A percentile compares a stretch with the other conserved stretches of the same genome.
These are phyloP conservation scores for Leishmania mexicana DNA, from an alignment of 208 protist species.

Conservation along the genomic window DNA sequence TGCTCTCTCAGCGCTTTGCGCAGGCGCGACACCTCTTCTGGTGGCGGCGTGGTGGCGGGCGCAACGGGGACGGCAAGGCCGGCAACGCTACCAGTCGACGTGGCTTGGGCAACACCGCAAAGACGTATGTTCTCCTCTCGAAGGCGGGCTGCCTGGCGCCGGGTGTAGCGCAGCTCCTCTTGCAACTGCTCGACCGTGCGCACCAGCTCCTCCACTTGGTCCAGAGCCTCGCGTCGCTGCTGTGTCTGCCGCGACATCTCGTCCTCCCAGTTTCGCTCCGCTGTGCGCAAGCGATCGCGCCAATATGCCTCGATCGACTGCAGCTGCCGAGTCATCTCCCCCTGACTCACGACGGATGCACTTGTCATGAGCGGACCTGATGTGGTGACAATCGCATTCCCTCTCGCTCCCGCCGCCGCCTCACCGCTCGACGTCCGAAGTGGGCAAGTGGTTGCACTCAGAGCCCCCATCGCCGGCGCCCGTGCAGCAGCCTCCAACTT, in stretches of 20 bases:
- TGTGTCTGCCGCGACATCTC: constrained; percentile 32
- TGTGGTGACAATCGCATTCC: background rate
- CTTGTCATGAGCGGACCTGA: background rate
- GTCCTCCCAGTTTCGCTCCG: constrained; percentile 46
- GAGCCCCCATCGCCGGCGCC: constrained; percentile 23
- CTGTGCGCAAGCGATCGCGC: constrained; percentile 43
- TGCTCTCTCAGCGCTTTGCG: constrained; percentile 11
- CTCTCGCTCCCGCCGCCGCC: background rate
- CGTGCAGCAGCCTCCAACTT: constrained; percentile 30
- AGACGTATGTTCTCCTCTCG: constrained; percentile 31
- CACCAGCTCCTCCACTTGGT: constrained; percentile 50
- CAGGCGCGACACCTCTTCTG: constrained; percentile 24
- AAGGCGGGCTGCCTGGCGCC: constrained; percentile 37
- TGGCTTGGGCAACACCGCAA: background rate
- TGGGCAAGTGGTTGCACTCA: background rate
- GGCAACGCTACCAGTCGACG: background rate
- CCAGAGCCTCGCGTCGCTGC: constrained; percentile 39
- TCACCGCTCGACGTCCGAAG: background rate
- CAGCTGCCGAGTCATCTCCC: constrained; percentile 45
- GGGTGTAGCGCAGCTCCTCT: constrained; percentile 39
- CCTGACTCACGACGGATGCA: constrained; percentile 19
- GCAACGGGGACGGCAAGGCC: background rate
- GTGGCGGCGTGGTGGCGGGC: background rate
- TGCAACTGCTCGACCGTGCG: constrained; percentile 45
- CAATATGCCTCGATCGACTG: constrained; percentile 57